phyloP scores from a whole-genome alignment of 2,329 filamentous ascomycete species.

The Trichophyton mentagrophytes region DNA sequence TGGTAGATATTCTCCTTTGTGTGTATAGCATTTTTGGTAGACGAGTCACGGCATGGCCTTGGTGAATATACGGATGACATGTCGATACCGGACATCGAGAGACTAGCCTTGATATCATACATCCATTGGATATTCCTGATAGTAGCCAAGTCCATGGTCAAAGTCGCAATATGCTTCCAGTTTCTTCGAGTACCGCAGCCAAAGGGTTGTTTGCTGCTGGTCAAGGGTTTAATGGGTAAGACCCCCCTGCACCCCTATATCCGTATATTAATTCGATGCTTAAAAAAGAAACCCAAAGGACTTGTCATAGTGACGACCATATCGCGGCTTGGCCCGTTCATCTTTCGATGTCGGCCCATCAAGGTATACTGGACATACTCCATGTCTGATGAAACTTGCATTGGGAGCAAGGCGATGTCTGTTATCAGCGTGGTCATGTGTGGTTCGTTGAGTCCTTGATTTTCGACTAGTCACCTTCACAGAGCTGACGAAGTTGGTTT shows the following conservation, averaged over 20 bases:
- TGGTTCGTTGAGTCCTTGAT: neutral
- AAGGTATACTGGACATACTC: conserved; percentile 32
- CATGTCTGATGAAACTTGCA: conserved; percentile 14
- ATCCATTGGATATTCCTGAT: conserved; percentile 38
- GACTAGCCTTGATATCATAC: conserved; percentile 33
- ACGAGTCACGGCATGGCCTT: conserved; percentile 35
- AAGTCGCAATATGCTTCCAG: conserved; percentile 38
- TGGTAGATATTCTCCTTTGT: conserved; percentile 17
- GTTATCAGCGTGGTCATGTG: neutral
- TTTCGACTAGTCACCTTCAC: neutral
- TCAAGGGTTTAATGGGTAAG: conserved; percentile 33
- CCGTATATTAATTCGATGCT: neutral
- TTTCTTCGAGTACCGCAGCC: conserved; percentile 33
- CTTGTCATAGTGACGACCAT: neutral
- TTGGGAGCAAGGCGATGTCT: neutral
- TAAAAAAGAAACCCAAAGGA: neutral
- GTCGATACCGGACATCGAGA: conserved; percentile 20
- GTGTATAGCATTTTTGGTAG: conserved; percentile 31
- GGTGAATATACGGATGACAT: conserved; percentile 35
- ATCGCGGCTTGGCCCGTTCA: conserved; percentile 34
- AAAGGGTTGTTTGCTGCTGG: conserved; percentile 29
- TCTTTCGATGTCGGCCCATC: conserved; percentile 38
- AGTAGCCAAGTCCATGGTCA: conserved; percentile 34
- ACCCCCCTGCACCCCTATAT: neutral
- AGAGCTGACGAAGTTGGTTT: neutral